These are phyloP conservation scores for Holtermanniella nyarrowii DNA, from an alignment of 768 basidiomycete species.

Conservation along the genomic window DNA sequence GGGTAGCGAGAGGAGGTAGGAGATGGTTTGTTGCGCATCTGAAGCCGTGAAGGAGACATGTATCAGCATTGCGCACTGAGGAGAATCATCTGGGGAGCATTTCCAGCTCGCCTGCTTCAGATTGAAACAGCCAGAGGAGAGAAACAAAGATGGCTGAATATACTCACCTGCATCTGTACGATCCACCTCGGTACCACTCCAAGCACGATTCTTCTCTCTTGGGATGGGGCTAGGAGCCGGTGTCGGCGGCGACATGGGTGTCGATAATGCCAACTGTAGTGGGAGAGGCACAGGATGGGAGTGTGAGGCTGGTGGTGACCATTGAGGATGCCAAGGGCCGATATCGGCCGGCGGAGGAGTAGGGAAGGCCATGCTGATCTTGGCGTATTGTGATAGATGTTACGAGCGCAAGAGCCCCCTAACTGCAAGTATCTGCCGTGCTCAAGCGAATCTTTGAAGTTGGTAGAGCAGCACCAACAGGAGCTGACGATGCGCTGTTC, in stretches of 20 bases:
- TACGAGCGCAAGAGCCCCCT: too few species aligned
- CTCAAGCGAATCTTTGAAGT: too few species aligned
- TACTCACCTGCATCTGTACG: conserved; percentile 1
- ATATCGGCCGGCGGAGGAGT: background rate
- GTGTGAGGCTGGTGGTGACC: background rate
- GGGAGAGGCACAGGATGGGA: background rate
- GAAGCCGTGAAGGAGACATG: too few species aligned
- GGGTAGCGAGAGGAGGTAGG: conserved; percentile 22
- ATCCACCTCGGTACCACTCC: conserved; percentile 7
- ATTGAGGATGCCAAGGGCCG: background rate
- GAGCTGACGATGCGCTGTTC: too few species aligned
- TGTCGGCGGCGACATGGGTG: conserved; percentile 21
- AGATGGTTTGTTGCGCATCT: too few species aligned
- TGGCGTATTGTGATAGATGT: too few species aligned
- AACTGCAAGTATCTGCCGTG: too few species aligned
- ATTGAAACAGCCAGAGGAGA: background rate
- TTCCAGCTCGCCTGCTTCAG: background rate
- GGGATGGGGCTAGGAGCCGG: conserved; percentile 33
- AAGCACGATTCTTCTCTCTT: conserved; percentile 7
- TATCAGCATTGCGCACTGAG: too few species aligned
- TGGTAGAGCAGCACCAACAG: too few species aligned
- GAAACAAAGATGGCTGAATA: background rate
- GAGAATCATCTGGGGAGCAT: conserved; percentile 3
- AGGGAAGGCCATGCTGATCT: background rate
- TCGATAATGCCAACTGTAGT: background rate